Evolutionary conservation across 1,139 yeast species (phyloP).

Genomic region (Blastobotrys apis): DNA sequence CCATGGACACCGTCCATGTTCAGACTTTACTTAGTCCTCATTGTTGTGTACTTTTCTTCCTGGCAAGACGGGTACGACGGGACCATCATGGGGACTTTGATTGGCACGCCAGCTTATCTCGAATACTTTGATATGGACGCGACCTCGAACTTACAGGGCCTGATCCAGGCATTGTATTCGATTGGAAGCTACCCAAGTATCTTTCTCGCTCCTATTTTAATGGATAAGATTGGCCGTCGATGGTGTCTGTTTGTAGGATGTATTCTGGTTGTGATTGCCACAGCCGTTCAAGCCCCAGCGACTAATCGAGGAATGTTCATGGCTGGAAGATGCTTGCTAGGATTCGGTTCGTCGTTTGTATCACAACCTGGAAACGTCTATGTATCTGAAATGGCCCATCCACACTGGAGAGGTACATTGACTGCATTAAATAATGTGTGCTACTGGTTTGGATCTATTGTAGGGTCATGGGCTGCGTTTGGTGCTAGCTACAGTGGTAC

Average conservation of each 20-base stretch:
- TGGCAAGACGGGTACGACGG: not conserved
- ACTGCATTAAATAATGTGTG: not conserved
- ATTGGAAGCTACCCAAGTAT: not conserved
- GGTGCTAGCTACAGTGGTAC: not conserved
- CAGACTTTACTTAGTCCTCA: not conserved
- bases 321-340: not conserved
- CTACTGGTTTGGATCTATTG: not conserved
- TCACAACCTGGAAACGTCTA: not conserved
- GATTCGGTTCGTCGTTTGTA: not conserved
- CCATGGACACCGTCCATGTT: not conserved
- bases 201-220: not conserved
- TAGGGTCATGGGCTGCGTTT: not conserved
- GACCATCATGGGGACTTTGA: too few species aligned
- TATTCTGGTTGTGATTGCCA: not conserved
- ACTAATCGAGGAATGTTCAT: too few species aligned
- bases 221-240: not conserved
- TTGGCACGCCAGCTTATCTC: too few species aligned
- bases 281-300: not conserved
- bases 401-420: conserved; percentile 1
- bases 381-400: conserved; percentile 1
- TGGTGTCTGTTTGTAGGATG: not conserved
- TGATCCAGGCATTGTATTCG: not conserved
- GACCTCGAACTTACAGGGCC: too few species aligned
- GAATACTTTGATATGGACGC: too few species aligned
- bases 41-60: not conserved